Percentiles rank a stretch among this genome's conserved stretches.
These are phyloP conservation scores for Paraconiothyrium sp. DNA, from an alignment of 2,329 filamentous ascomycete genomes.

Conservation along the genomic window DNA sequence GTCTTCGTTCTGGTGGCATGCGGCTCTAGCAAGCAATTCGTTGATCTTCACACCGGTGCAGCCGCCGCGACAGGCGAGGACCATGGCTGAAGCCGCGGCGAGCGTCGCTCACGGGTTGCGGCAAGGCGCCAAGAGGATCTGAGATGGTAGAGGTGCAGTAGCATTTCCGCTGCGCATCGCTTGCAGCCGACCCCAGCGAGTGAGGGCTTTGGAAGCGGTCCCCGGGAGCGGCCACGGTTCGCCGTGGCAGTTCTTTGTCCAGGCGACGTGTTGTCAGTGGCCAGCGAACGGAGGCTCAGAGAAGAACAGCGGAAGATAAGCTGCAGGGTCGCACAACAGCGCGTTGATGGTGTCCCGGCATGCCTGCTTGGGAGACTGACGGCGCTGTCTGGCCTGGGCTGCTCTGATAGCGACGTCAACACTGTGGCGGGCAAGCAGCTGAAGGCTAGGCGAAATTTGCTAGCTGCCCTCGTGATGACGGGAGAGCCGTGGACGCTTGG, in stretches of 20 bases:
- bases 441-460: constrained; percentile 22
- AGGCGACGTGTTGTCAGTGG: constrained; percentile 1
- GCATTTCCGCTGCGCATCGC: constrained; percentile 28
- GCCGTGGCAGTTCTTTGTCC: constrained; percentile 7
- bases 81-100: constrained; percentile 13
- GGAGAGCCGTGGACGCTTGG: background rate
- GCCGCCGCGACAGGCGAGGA: constrained; percentile 24
- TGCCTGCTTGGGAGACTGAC: background rate
- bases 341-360: background rate
- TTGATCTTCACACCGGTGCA: background rate
- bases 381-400: background rate
- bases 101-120: constrained; percentile 13
- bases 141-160: constrained; percentile 27
- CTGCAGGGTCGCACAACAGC: constrained; percentile 9
- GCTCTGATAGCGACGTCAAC: background rate
- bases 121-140: constrained; percentile 25
- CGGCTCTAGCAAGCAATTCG: background rate
- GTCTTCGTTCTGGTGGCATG: background rate
- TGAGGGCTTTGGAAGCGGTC: constrained; percentile 11
- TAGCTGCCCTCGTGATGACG: constrained; percentile 23
- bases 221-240: constrained; percentile 8
- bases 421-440: background rate
- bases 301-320: constrained; percentile 11
- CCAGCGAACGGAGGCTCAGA: constrained; percentile 6
- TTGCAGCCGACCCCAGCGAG: constrained; percentile 23